Conservation (phyloP, 257 asterid genomes). For the Solanum stenotomum region DNA sequence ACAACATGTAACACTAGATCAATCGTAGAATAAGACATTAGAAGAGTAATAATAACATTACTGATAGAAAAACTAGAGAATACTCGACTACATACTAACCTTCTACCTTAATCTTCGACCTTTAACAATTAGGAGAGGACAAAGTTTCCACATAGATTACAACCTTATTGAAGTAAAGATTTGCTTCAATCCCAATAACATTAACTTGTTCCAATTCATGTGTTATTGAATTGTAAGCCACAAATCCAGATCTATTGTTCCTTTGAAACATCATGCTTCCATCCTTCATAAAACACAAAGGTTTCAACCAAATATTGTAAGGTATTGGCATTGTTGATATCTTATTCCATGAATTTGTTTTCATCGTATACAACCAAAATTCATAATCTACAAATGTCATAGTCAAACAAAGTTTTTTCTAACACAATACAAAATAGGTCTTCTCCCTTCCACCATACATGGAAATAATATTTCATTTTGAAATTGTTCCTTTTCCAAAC, state of each 20-base stretch:
- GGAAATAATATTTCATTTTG: not conserved
- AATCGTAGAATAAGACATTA: too few relatives aligned
- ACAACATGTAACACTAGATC: too few relatives aligned
- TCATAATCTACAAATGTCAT: not conserved
- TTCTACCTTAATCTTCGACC: not conserved
- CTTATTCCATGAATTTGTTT: too few relatives aligned
- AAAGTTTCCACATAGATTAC: not conserved
- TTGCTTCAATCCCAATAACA: not conserved
- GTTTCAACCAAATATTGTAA: not conserved
- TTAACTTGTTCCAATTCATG: not conserved
- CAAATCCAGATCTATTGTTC: not conserved
- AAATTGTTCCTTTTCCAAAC: not conserved
- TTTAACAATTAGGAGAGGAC: not conserved
- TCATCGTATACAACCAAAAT: not conserved
- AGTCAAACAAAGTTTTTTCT: not conserved
- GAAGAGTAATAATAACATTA: too few relatives aligned
- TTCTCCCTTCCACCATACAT: not conserved
- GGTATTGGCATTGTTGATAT: not conserved
- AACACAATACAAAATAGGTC: not conserved
- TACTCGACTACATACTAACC: too few relatives aligned
- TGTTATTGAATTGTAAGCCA: not conserved
- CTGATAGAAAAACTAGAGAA: too few relatives aligned
- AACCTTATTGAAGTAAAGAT: not conserved
- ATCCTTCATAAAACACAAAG: not conserved
- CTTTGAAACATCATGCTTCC: not conserved